Evolutionary conservation across 2,329 filamentous ascomycete genomes (phyloP), one percentile per base, ranked within the genome.

Genomic region (Sclerotinia spermophila): DNA sequence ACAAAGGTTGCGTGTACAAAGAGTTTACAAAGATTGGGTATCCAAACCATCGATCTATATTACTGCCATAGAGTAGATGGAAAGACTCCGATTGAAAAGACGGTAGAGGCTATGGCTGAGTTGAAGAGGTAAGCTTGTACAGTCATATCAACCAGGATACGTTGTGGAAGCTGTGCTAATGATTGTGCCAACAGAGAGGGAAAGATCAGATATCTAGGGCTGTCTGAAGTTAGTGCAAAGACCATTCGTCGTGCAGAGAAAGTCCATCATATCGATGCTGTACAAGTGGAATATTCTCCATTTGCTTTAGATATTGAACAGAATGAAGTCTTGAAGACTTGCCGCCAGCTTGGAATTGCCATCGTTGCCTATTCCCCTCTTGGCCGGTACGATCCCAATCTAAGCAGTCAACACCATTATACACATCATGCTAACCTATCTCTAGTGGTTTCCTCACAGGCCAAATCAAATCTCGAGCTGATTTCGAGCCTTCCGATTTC

Each of bases 341-440:
- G 83, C 71, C 82, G 84, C 24, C 86, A 89, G 75, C 84, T 90
- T 3, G 87, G 86, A 1, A 80, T 88, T 4, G 80, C 86, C 1
- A 79, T 87, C 5, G 82, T 91, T 3, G 84, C 86, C 1, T 89
- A 88, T 79, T 84, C 83, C 19, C 88, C 88, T 2, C 82, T 91
- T 5, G 87, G 87, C 3, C 68, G 68, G 68, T 70, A 70, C 17
- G 61, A 21, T 2, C 27, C 38, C 82, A 53, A 56, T 27, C 27
- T 6, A 58, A 56, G 19, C 19, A 35, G 13, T 35, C 15, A 27
- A 4, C 7, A 15, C 5, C 58, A 19, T 4, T 42, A 66, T 15
- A 6, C 21, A 53, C 10, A 8, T 1, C 11, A 67, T n/a, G 44
- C 45, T 56, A 33, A 70, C 42, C 13, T 17, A 48, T 58, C 30